Percentiles rank a stretch among this genome's conserved stretches.
These are phyloP conservation scores for Alternaria postmessia DNA, from an alignment of 2,329 filamentous ascomycete species.

Conservation along the genomic window DNA sequence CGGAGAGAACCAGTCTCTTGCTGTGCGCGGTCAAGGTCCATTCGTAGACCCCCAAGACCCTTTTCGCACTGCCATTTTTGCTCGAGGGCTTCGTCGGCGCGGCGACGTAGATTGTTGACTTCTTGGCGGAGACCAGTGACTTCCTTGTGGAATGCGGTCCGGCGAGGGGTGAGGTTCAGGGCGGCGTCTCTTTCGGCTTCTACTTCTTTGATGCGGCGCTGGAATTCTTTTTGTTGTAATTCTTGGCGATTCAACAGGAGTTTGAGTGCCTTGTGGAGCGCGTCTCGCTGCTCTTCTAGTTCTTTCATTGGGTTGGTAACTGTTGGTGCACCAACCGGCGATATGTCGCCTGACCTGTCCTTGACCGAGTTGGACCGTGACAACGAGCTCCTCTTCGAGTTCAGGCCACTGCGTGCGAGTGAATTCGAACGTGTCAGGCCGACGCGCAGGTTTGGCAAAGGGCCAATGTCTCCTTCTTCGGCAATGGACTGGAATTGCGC, in stretches of 20 bases:
- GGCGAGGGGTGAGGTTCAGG: slow-evolving; percentile 72
- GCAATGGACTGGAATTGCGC: slow-evolving; percentile 67
- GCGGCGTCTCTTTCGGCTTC: slow-evolving; percentile 81
- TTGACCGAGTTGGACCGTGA: slow-evolving; percentile 59
- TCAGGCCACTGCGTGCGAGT: slow-evolving; percentile 63
- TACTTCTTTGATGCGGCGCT: slow-evolving; percentile 79
- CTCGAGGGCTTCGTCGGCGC: slow-evolving; percentile 92
- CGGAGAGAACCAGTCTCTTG: slow-evolving; percentile 89
- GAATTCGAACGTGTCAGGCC: slow-evolving; percentile 73
- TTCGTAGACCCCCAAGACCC: slow-evolving; percentile 85
- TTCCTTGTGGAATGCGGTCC: slow-evolving; percentile 83
- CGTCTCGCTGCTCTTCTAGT: slow-evolving; percentile 91
- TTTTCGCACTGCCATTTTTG: slow-evolving; percentile 98
- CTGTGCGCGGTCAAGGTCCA: slow-evolving; percentile 95
- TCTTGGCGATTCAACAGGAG: slow-evolving; percentile 86
- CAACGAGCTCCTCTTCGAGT: slow-evolving; percentile 56
- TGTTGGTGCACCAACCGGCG: slow-evolving; percentile 64
- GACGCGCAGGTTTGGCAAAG: slow-evolving; percentile 45
- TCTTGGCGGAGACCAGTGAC: slow-evolving; percentile 82
- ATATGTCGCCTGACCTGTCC: slow-evolving; percentile 49
- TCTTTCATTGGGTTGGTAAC: slow-evolving; percentile 72
- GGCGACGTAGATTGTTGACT: slow-evolving; percentile 80
- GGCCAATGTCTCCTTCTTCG: slow-evolving; percentile 61
- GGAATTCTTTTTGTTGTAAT: slow-evolving; percentile 81
- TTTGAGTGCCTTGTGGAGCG: slow-evolving; percentile 85